A percentile compares a stretch with the other conserved stretches of the same genome.
Conservation (phyloP, 257 asterid genomes). For the Solanum pinnatisectum region DNA sequence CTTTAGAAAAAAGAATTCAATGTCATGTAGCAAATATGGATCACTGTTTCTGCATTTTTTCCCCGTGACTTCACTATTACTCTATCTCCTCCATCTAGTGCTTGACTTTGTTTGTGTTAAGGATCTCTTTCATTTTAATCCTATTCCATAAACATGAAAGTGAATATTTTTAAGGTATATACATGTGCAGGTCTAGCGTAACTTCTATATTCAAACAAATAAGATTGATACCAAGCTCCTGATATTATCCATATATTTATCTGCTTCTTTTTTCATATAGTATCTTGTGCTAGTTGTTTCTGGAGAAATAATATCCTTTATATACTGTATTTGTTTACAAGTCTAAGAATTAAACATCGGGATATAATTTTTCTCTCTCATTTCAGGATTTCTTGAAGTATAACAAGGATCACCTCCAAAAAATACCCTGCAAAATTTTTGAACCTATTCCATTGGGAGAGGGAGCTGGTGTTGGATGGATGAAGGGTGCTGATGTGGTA, state of each 20-base stretch:
- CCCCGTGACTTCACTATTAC: not conserved
- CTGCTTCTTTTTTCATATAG: not conserved
- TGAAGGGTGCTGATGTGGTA: constrained; percentile 55
- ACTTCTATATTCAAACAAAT: not conserved
- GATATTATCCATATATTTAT: not conserved
- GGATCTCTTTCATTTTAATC: not conserved
- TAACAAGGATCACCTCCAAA: constrained; percentile 52
- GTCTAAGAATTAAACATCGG: not conserved
- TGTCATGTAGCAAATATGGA: not conserved
- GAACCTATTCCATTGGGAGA: constrained; percentile 87
- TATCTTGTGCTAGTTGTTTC: not conserved
- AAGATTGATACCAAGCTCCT: not conserved
- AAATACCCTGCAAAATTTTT: constrained; percentile 47
- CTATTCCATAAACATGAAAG: not conserved
- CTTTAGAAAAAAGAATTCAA: not conserved
- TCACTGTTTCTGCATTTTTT: not conserved
- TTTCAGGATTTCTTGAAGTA: constrained; percentile 74
- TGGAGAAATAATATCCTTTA: not conserved
- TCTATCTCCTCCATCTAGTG: not conserved
- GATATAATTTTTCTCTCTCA: not conserved
- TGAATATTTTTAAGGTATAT: not conserved
- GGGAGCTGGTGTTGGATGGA: constrained; percentile 88
- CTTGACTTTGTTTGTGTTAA: not conserved
- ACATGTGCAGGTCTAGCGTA: not conserved
- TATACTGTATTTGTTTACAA: not conserved